These are phyloP conservation scores for Phialemoniopsis sp. DNA, from an alignment of 2,329 filamentous ascomycete species.

Conservation along the genomic window DNA sequence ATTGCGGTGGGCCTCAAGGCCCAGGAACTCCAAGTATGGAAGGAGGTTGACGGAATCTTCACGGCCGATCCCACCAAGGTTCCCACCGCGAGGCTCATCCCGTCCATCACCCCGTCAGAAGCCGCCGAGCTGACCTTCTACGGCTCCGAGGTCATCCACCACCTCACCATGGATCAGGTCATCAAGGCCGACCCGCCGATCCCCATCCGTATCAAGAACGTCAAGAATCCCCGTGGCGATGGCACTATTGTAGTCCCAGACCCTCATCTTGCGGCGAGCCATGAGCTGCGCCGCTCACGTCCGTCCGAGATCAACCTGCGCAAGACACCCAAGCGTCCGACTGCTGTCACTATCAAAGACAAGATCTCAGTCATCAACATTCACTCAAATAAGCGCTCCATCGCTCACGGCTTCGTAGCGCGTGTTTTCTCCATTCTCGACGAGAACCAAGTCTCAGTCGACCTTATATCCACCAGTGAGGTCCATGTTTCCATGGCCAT, in stretches of 20 bases:
- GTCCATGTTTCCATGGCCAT: constrained; percentile 98
- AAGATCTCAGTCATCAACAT: constrained; percentile 97
- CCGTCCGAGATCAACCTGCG: constrained; percentile 32
- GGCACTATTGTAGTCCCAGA: constrained; percentile 85
- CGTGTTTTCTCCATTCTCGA: constrained; percentile 91
- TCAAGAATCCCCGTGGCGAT: constrained; percentile 76
- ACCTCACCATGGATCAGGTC: constrained; percentile 96
- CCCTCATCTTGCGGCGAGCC: constrained; percentile 46
- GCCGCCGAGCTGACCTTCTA: constrained; percentile 95
- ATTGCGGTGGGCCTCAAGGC: constrained; percentile 86
- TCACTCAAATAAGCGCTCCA: constrained; percentile 93
- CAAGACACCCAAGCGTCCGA: constrained; percentile 69
- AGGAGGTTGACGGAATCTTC: constrained; percentile 74
- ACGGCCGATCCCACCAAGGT: constrained; percentile 77
- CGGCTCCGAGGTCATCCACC: constrained; percentile 95
- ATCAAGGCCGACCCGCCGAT: constrained; percentile 77
- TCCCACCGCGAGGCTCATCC: constrained; percentile 85
- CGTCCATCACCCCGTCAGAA: constrained; percentile 87
- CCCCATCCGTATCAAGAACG: constrained; percentile 86
- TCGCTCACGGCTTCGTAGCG: constrained; percentile 94
- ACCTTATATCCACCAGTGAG: constrained; percentile 93
- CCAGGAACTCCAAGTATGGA: constrained; percentile 93
- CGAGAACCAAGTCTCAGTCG: constrained; percentile 81
- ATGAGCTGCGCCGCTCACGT: constrained; percentile 51
- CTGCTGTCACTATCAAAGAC: constrained; percentile 94